Base-by-base conservation (phyloP, 2,329 filamentous ascomycete genomes). In the Botryotinia convoluta region DNA sequence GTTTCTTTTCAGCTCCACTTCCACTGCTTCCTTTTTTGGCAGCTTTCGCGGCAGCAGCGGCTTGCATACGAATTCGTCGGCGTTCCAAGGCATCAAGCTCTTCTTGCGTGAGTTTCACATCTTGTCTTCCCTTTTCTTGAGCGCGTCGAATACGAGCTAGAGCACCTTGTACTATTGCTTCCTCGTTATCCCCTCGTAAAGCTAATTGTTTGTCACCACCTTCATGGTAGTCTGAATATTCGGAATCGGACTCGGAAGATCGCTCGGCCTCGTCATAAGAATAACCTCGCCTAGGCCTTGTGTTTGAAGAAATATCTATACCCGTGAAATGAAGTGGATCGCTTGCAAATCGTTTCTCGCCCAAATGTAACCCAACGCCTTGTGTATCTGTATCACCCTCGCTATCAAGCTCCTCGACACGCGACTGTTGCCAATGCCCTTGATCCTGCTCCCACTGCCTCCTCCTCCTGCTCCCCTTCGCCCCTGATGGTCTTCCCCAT, bases 401-500 rank as follows among this genome's bases (percentile, higher is more conserved):
- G 77, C 86, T 88, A 73, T 88, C 89, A 81, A 94, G 79, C 83
- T 94, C 92, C 83, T 93, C 89, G 81, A 94, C 81, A 69, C 82
- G 81, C 78, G 83, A 80, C 74, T 81, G 80, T 80, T 84, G 83
- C 84, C 86, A 87, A 84, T 85, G 81, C 80, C 84, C 84, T 81
- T 83, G 79, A 81, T 85, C 84, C 79, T 80, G 81, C 82, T 84
- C 85, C 83, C 86, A 85, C 78, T 83, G 82, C 82, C 85, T 87
- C 79, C 86, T 84, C 81, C 85, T 85, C 84, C 85, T 89, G 86
- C 88, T 89, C 87, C 89, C 87, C 85, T 87, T 90, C 88, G 91
- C 92, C 92, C 93, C 92, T 89, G 93, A 93, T 96, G 94, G 94
- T 98, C 95, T 98, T 98, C 95, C 95, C 95, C 93, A 95, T 90